Evolutionary conservation across 148 eudicot species (phyloP), one percentile per base, ranked within the genome.

Genomic region (Rhododendron vialii): DNA sequence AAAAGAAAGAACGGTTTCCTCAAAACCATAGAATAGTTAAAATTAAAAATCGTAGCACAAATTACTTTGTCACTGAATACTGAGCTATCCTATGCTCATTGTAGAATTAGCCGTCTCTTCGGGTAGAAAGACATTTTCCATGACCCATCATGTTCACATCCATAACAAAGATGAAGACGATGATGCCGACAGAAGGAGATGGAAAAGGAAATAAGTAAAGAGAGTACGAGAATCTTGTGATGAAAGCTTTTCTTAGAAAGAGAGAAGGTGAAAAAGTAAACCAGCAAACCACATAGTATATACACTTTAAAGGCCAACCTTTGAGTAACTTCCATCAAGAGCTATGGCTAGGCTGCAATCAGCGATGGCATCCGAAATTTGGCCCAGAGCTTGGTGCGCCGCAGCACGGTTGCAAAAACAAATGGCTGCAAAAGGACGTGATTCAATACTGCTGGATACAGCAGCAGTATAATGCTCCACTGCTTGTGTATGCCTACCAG

Each of bases 341-440:
- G 98, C 92, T 57, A 96, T 93, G 88, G 99, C 97, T 55, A 94
- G 87, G 89, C 96, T 95, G 90, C 99, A 96, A 94, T 96, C 99
- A 67, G 96, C 92, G 83, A 96, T 94, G 76, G 99, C 99, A 90
- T 95, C 99, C 87, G 93, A 85, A 71, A 96, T 85, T 93, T 92
- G 95, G 63, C 93, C 94, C 84, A 95, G 79, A 78, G 95, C 94
- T 92, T 95, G 97, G 87, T 93, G 89, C 24, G 99, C 96, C 78
- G 98, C 95, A 87, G 97, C 98, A 83, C 99, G 99, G 89, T 96
- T 96, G 91, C 97, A 91, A 85, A 94, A 93, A 90, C 99, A 96
- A 84, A 96, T 90, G 84, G 99, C 99, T 87, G 96, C 93, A 90
- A 96, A 96, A 83, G 97, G 92, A 28, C 91, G 93, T 69, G 97